phyloP scores from a whole-genome alignment of 208 protist species.

The Leptomonas pyrrhocoris region DNA sequence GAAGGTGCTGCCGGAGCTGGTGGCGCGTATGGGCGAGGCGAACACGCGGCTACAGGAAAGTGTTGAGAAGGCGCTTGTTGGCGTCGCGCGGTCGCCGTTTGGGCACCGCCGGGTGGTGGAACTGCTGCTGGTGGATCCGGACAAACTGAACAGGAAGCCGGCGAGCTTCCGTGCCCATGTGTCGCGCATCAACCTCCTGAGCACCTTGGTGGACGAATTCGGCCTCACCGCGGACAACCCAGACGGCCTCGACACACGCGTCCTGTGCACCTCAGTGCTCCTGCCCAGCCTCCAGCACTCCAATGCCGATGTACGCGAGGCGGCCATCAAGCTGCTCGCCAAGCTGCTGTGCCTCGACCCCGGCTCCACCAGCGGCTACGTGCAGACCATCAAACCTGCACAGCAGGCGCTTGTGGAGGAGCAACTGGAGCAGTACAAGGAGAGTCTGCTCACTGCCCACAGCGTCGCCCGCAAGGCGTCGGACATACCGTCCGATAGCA shows the following conservation, averaged over 20 bases:
- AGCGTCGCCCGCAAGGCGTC: constrained; percentile 7
- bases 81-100: constrained; percentile 51
- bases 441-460: constrained; percentile 10
- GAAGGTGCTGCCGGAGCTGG: constrained; percentile 52
- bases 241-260: constrained; percentile 52
- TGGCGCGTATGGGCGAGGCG: constrained; percentile 71
- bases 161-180: constrained; percentile 58
- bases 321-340: constrained; percentile 70
- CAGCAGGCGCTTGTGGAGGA: constrained; percentile 79
- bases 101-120: constrained; percentile 61
- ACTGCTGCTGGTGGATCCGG: constrained; percentile 60
- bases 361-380: constrained; percentile 19
- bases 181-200: constrained; percentile 72
- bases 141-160: constrained; percentile 67
- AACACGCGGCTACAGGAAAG: constrained; percentile 79
- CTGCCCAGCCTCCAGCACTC: constrained; percentile 75
- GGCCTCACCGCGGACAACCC: constrained; percentile 41
- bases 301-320: constrained; percentile 80
- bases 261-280: constrained; percentile 60
- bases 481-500: constrained; percentile 23
- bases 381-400: constrained; percentile 73
- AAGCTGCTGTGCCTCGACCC: constrained; percentile 60
- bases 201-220: constrained; percentile 71
- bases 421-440: constrained; percentile 47
- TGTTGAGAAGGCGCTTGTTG: constrained; percentile 51